These are phyloP conservation scores for Penicillium chermesinum DNA, from an alignment of 495 filamentous ascomycete genomes.

Conservation along the genomic window DNA sequence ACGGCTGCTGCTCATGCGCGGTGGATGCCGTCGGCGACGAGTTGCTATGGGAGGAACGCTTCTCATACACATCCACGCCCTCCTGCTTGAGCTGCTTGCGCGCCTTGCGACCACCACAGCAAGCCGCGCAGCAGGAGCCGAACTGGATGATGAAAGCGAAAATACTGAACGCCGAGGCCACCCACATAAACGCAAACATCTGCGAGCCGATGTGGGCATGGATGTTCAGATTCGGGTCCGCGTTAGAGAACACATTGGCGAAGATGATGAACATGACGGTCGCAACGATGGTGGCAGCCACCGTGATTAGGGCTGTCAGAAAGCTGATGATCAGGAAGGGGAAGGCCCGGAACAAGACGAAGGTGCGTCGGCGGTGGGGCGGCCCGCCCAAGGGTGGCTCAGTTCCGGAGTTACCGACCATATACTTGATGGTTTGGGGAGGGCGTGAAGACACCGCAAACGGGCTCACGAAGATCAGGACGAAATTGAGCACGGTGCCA, in stretches of 20 bases:
- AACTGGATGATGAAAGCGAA: constrained; percentile 67
- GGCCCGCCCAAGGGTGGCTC: constrained; percentile 10
- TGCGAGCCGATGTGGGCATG: constrained; percentile 58
- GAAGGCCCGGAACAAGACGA: constrained; percentile 44
- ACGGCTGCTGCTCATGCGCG: not conserved
- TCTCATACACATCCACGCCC: constrained; percentile 19
- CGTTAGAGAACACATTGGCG: constrained; percentile 58
- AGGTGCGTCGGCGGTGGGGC: constrained; percentile 41
- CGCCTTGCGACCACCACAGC: constrained; percentile 40
- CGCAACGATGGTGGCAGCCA: constrained; percentile 65
- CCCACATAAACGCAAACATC: constrained; percentile 93
- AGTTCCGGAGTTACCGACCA: constrained; percentile 7
- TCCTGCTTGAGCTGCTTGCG: constrained; percentile 34
- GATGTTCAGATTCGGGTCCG: constrained; percentile 67
- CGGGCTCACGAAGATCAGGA: constrained; percentile 62
- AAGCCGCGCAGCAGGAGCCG: constrained; percentile 59
- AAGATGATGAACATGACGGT: constrained; percentile 80
- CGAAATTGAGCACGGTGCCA: constrained; percentile 58
- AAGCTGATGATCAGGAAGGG: constrained; percentile 57
- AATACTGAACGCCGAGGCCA: constrained; percentile 60
- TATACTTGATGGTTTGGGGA: constrained; percentile 32
- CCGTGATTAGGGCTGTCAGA: constrained; percentile 57
- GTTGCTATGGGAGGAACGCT: not conserved
- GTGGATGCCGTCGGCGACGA: not conserved
- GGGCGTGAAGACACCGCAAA: constrained; percentile 51